Evolutionary conservation across 2,329 filamentous ascomycete species (phyloP), one percentile per base, ranked within the genome.

Genomic region (Hymenoscyphus occultus): DNA sequence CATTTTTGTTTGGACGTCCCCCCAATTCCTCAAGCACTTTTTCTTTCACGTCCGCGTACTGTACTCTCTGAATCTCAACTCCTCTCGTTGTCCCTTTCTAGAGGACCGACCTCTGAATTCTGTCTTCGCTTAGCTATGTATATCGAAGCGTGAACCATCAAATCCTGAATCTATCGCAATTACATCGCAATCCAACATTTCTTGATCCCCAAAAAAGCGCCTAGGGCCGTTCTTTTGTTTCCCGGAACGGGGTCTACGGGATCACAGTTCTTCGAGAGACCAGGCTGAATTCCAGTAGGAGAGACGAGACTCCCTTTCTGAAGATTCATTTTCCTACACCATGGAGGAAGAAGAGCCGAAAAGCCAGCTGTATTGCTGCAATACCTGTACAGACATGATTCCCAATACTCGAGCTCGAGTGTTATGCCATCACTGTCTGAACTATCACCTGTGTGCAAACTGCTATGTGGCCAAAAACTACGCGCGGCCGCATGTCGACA

Each of bases 381-480:
- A 31, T 58, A 19, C 45, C 48, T 65, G 64, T 42, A n/a, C 40
- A 14, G 56, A 62, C 12, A 60, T 62, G 7, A 65, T 65, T 10
- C 60, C 56, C 5, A 28, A 59, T 28, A 19, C 58, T 35, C 54
- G 56, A 60, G 60, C 64, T 59, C 64, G 64, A 56, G 40, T 65
- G 9, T 60, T 59, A 19, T 65, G 64, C 28, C 59, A 62, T 28
- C 56, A 40, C n/a, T 65, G 61, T 64, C 56, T 60, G 6, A 57
- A 69, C 31, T 70, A 69, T 56, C 64, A 73, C 42, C 68, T 73
- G 12, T 73, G 71, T 51, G 60, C 71, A n/a, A 71, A 73, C 42
- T 73, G 71, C 61, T 68, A 68, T 58, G 67, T 72, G 13, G 69
- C 71, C 12, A 68, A 71, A 35, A 56, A 69, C 12, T 70, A 66